Evolutionary conservation across 2,329 filamentous ascomycete genomes (phyloP).

Genomic region (Paecilomyces variotii): DNA sequence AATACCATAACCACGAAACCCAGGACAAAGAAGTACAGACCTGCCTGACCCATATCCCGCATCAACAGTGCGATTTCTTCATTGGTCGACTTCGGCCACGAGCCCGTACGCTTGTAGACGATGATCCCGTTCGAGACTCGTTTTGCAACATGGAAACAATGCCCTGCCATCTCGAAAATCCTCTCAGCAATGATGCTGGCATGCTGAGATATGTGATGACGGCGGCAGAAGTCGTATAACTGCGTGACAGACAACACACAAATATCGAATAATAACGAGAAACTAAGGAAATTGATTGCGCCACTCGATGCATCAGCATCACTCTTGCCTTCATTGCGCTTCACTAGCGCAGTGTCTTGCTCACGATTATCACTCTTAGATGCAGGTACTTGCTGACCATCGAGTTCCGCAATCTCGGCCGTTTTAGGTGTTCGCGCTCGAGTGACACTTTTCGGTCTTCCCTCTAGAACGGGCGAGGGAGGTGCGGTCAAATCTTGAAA

Average conservation of each 20-base stretch:
- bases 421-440: conserved; percentile 7
- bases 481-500: conserved; percentile 3
- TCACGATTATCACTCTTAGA: conserved; percentile 8
- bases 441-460: conserved; percentile 3
- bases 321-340: not conserved
- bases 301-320: not conserved
- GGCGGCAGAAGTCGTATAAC: conserved; percentile 15
- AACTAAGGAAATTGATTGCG: conserved; percentile 12
- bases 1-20: conserved; percentile 24
- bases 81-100: conserved; percentile 20
- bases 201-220: conserved; percentile 16
- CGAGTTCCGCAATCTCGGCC: conserved; percentile 26
- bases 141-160: conserved; percentile 22
- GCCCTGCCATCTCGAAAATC: conserved; percentile 22
- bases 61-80: conserved; percentile 21
- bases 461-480: not conserved
- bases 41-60: conserved; percentile 23
- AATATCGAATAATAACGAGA: conserved; percentile 24
- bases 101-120: conserved; percentile 23
- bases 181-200: conserved; percentile 16
- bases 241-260: conserved; percentile 20
- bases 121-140: conserved; percentile 17
- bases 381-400: conserved; percentile 24
- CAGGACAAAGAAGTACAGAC: conserved; percentile 26
- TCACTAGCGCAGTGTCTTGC: not conserved